Base-by-base conservation (phyloP, 805 yeast genomes). In the Ogataea paraovalis region DNA sequence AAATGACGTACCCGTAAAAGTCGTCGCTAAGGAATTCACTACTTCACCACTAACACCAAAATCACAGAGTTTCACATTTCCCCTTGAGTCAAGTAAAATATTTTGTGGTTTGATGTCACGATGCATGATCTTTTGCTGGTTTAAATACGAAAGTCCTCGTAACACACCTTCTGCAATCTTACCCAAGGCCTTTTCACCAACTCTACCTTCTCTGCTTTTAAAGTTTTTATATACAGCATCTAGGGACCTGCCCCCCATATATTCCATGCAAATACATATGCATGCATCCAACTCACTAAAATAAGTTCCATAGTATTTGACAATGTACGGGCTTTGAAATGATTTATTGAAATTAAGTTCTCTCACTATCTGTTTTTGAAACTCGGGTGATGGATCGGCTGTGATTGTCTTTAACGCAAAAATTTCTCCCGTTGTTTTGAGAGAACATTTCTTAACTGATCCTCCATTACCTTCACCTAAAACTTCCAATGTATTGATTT, bases 21-120 rank as follows among this genome's bases (percentile, higher is more conserved):
- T 94, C 1, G 96, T 88, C 1, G 98, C 98, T 41, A 94, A 72
- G 0, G 97, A 89, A 65, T 94, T 86, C 28, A 92, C 96, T 18
- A 94, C 96, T 61, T 89, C 97, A 10, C 99, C 99, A 61, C 96
- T 85, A 23, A 94, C 99, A 45, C 99, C 99, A 67, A 92, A 92
- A 69, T 92, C 99, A 71, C 97, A 89, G 25, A 92, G 72, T 65
- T 92, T 92, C 33, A 92, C 86, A 51, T 85, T 83, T n/a, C 99
- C 99, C 37, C 66, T 65, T 23, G 70, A 68, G 54, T 87, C 85
- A 19, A 91, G 87, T 55, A 92, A 71, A 39, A 92, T 88, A 65
- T 92, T 92, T 1, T 98, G 92, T 13, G 99, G 99, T 66, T 94
- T 94, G 43, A 92, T 97, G 66, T 92, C 99, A 53, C 99, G 75